These are phyloP conservation scores for Calendula officinalis DNA, from an alignment of 129 eudicot species.

Conservation along the genomic window DNA sequence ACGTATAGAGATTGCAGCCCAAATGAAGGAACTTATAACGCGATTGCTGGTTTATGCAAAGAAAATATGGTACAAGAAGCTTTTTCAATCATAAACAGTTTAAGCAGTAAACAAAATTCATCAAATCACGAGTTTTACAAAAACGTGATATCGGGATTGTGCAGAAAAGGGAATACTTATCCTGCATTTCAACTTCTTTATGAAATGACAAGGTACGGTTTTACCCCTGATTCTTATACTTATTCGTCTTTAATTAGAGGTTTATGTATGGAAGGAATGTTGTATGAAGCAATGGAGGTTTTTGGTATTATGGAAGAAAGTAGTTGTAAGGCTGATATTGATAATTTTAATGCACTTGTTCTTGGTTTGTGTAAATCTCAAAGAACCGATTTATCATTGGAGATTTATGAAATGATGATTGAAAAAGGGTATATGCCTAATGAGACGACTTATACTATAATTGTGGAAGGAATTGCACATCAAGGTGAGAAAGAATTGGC, in stretches of 20 bases:
- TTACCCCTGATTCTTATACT: constrained; percentile 60
- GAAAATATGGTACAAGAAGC: constrained; percentile 75
- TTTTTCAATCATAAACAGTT: constrained; percentile 57
- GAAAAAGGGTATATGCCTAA: constrained; percentile 66
- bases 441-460: constrained; percentile 69
- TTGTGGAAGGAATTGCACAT: constrained; percentile 78
- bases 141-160: constrained; percentile 55
- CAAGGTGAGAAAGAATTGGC: constrained; percentile 71
- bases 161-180: constrained; percentile 75
- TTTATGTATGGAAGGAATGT: constrained; percentile 74
- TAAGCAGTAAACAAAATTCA: constrained; percentile 48
- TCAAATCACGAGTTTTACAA: constrained; percentile 55
- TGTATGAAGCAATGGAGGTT: constrained; percentile 58
- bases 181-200: constrained; percentile 74
- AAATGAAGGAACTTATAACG: constrained; percentile 70
- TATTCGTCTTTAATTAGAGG: constrained; percentile 78
- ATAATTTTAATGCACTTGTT: constrained; percentile 66
- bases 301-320: constrained; percentile 55
- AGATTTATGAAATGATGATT: constrained; percentile 64
- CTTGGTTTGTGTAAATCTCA: constrained; percentile 71
- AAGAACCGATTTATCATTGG: constrained; percentile 65
- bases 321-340: constrained; percentile 59
- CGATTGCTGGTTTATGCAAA: constrained; percentile 62
- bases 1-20: constrained; percentile 47
- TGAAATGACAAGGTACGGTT: constrained; percentile 67